These are phyloP conservation scores for Phyllostachys edulis DNA, from an alignment of 176 grass and related monocot species.

Conservation along the genomic window DNA sequence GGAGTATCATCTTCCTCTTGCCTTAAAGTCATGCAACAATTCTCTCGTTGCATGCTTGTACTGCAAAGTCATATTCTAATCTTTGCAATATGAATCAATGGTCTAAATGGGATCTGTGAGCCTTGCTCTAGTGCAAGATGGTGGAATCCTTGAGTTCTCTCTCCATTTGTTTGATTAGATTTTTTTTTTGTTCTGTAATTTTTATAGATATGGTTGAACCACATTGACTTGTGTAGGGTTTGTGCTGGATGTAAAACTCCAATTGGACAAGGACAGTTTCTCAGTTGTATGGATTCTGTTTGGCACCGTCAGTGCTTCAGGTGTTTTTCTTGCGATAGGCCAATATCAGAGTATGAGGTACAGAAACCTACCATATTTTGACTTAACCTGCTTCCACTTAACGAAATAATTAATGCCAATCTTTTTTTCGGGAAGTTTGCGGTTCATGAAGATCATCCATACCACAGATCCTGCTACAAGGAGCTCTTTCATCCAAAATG, in stretches of 20 bases:
- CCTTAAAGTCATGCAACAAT: background rate
- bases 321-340: slow-evolving; percentile 83
- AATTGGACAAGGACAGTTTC: slow-evolving; percentile 68
- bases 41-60: background rate
- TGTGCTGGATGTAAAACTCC: slow-evolving; percentile 79
- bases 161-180: background rate
- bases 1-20: background rate
- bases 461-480: slow-evolving; percentile 76
- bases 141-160: background rate
- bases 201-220: slow-evolving; percentile 33
- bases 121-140: slow-evolving; percentile 10
- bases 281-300: slow-evolving; percentile 73
- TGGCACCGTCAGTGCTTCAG: slow-evolving; percentile 93
- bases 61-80: slow-evolving; percentile 4
- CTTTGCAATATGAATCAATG: slow-evolving; percentile 15
- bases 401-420: background rate
- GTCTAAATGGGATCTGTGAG: background rate
- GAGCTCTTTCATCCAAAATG: slow-evolving; percentile 92
- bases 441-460: slow-evolving; percentile 71
- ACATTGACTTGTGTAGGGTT: slow-evolving; percentile 43
- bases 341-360: slow-evolving; percentile 92
- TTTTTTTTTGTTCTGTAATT: background rate
- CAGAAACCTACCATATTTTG: background rate
- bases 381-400: slow-evolving; percentile 15
- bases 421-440: slow-evolving; percentile 57